Conservation (phyloP, 352 stramenopile genomes). For the Phytophthora ramorum region DNA sequence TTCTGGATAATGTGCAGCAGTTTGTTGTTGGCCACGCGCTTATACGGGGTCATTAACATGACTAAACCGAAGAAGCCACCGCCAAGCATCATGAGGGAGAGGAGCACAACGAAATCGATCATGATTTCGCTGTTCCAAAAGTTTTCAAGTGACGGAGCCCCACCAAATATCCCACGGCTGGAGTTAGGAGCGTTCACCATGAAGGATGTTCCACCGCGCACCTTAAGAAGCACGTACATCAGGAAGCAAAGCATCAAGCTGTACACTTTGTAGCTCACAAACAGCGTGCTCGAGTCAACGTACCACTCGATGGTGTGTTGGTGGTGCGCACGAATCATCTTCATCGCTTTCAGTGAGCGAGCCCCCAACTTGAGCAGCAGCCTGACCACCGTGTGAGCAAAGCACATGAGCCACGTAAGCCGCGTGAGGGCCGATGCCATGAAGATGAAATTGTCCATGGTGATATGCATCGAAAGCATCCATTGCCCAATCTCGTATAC, state of each 20-base stretch:
- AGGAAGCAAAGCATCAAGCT: slow-evolving; percentile 55
- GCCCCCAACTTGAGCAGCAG: slow-evolving; percentile 38
- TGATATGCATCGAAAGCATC: slow-evolving; percentile 62
- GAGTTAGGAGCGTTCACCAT: slow-evolving; percentile 42
- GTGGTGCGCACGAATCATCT: slow-evolving; percentile 33
- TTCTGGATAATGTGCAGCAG: slow-evolving; percentile 53
- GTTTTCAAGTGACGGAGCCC: slow-evolving; percentile 35
- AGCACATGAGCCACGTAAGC: slow-evolving; percentile 71
- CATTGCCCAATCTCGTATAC: slow-evolving; percentile 56
- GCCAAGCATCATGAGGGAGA: slow-evolving; percentile 39
- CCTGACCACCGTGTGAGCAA: slow-evolving; percentile 46
- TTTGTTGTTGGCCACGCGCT: slow-evolving; percentile 50
- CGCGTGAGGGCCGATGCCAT: slow-evolving; percentile 51
- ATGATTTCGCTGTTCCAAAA: slow-evolving; percentile 71
- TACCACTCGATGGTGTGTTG: slow-evolving; percentile 57
- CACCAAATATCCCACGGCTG: slow-evolving; percentile 51
- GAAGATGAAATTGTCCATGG: slow-evolving; percentile 65
- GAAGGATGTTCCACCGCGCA: slow-evolving; percentile 46
- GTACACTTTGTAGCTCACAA: slow-evolving; percentile 72
- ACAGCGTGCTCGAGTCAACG: slow-evolving; percentile 52
- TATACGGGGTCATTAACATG: slow-evolving; percentile 51
- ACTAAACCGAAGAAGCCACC: slow-evolving; percentile 33
- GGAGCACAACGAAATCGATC: slow-evolving; percentile 51
- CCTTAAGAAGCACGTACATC: slow-evolving; percentile 46
- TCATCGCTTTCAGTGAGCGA: slow-evolving; percentile 39